phyloP scores from a whole-genome alignment of 2,329 filamentous ascomycete genomes.

The Colletotrichum aenigma region DNA sequence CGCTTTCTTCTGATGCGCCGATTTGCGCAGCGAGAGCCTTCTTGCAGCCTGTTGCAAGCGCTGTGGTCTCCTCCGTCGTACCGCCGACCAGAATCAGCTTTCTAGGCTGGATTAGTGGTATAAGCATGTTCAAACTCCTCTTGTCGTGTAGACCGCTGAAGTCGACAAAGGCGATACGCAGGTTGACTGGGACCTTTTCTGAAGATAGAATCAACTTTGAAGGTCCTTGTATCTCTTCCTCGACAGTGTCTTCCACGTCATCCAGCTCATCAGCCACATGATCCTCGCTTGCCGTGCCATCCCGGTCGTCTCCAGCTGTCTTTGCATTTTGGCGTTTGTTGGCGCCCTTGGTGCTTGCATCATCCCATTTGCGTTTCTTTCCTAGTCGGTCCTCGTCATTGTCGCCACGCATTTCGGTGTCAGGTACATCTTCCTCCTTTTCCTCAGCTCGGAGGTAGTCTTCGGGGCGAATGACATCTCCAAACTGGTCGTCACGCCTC shows the following conservation, averaged over 20 bases:
- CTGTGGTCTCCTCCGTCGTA: constrained; percentile 75
- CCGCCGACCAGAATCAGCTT: constrained; percentile 94
- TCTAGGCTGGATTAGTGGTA: constrained; percentile 90
- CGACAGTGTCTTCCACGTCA: constrained; percentile 57
- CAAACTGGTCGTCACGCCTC: constrained; percentile 86
- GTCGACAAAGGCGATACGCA: constrained; percentile 86
- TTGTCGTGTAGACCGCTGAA: constrained; percentile 93
- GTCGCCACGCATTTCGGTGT: constrained; percentile 55
- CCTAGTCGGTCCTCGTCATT: constrained; percentile 71
- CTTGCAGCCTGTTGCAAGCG: constrained; percentile 80
- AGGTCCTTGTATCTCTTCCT: constrained; percentile 64
- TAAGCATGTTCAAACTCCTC: constrained; percentile 90
- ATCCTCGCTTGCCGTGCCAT: constrained; percentile 36
- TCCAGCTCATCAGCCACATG: constrained; percentile 60
- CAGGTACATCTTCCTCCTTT: constrained; percentile 75
- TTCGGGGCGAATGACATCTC: constrained; percentile 90
- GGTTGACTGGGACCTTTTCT: constrained; percentile 68
- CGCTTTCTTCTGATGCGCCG: constrained; percentile 48
- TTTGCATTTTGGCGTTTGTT: constrained; percentile 65
- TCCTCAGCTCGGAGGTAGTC: constrained; percentile 95
- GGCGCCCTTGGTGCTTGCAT: constrained; percentile 47
- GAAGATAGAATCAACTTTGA: constrained; percentile 74
- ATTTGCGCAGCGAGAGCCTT: constrained; percentile 60
- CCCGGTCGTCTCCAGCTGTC: constrained; percentile 47
- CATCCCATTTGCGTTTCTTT: constrained; percentile 94